A percentile compares a stretch with the other conserved stretches of the same genome.
Evolutionary conservation across 768 basidiomycete genomes (phyloP).

Genomic region (Tephrocybe sp.): DNA sequence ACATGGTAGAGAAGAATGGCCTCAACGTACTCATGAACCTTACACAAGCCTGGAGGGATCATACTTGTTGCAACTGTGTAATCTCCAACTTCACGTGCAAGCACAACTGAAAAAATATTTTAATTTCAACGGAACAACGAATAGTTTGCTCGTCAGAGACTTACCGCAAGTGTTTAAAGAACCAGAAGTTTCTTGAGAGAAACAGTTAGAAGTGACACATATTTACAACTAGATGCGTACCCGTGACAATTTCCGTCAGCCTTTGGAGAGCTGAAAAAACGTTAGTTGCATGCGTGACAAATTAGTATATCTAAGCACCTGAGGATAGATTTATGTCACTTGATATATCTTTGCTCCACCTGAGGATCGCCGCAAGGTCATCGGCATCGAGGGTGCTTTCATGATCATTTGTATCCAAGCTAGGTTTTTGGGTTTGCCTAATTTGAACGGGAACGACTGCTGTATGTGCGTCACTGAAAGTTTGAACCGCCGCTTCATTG

Average conservation of each 20-base stretch:
- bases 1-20: no score
- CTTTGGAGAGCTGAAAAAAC: constrained; percentile 52
- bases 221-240: constrained; percentile 25
- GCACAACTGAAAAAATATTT: constrained; percentile 42
- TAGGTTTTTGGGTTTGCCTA: constrained; percentile 27
- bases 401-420: constrained; percentile 38
- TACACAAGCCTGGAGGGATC: constrained; percentile 54
- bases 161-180: constrained; percentile 62
- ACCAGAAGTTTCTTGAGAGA: constrained; percentile 56
- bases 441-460: constrained; percentile 20
- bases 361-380: constrained; percentile 66
- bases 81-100: constrained; percentile 67
- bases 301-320: constrained; percentile 29
- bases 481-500: constrained; percentile 63
- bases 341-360: constrained; percentile 74
- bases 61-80: constrained; percentile 70
- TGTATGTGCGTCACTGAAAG: constrained; percentile 35
- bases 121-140: neutral
- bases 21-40: constrained; percentile 61
- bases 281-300: neutral
- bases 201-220: neutral
- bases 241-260: constrained; percentile 69
- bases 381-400: constrained; percentile 56
- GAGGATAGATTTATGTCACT: constrained; percentile 69
- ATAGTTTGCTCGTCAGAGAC: neutral